Conservation (phyloP, 1,284 basidiomycete genomes). For the Puccinia coronata region DNA sequence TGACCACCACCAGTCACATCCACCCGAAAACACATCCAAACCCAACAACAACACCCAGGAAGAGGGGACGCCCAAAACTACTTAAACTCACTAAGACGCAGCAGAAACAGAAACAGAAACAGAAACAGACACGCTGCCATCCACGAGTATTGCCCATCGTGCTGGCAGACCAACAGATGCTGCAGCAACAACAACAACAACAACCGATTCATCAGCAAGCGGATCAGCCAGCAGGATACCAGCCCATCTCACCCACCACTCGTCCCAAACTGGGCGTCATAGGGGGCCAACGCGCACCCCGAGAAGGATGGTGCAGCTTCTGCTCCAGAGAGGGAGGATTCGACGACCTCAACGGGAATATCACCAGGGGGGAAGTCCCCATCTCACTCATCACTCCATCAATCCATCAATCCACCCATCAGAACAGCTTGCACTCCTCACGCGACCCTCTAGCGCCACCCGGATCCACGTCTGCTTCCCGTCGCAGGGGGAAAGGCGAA, state of each 20-base stretch:
- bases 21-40: background rate
- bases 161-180: background rate
- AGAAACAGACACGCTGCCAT: background rate
- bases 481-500: slow-evolving; percentile 41
- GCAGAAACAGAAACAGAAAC: too few relatives aligned
- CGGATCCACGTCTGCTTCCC: background rate
- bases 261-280: slow-evolving; percentile 22
- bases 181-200: background rate
- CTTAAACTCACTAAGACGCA: too few relatives aligned
- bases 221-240: background rate
- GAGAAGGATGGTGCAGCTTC: slow-evolving; percentile 48
- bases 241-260: slow-evolving; percentile 15
- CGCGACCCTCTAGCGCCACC: background rate
- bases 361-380: slow-evolving; percentile 25
- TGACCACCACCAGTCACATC: background rate
- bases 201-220: background rate
- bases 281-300: slow-evolving; percentile 30
- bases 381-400: slow-evolving; percentile 7
- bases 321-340: slow-evolving; percentile 45
- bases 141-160: background rate
- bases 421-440: background rate
- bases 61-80: background rate
- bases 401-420: background rate
- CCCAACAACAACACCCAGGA: background rate
- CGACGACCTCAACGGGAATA: slow-evolving; percentile 37